Evolutionary conservation across 345 rosid genomes (phyloP).

Genomic region (Salix suchowensis): DNA sequence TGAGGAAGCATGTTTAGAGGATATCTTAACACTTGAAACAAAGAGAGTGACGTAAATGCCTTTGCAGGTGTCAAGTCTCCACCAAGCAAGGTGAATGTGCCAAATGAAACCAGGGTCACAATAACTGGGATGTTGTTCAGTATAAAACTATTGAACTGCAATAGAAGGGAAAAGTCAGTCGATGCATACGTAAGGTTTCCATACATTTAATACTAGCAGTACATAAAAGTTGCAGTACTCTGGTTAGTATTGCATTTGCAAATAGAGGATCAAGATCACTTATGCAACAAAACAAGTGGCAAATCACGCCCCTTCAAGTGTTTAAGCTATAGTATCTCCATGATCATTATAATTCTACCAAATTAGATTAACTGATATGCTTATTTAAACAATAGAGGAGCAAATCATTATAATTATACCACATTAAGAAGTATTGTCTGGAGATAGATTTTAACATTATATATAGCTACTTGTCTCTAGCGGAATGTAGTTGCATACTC

Average conservation of each 20-base stretch:
- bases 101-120: slow-evolving; percentile 32
- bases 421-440: not conserved
- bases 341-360: not conserved
- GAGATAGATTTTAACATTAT: not conserved
- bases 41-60: slow-evolving; percentile 33
- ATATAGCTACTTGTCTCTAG: not conserved
- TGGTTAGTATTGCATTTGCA: not conserved
- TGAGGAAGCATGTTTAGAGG: slow-evolving; percentile 34
- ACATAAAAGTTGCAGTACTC: not conserved
- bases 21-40: slow-evolving; percentile 31
- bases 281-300: not conserved
- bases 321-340: not conserved
- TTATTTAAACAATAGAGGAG: not conserved
- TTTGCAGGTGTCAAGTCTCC: slow-evolving; percentile 34
- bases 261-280: not conserved
- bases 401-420: not conserved
- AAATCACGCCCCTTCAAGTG: not conserved
- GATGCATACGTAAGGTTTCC: not conserved
- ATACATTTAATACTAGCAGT: not conserved
- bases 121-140: slow-evolving; percentile 34
- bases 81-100: slow-evolving; percentile 29
- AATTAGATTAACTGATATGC: not conserved
- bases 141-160: slow-evolving; percentile 33
- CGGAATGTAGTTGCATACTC: not conserved
- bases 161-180: not conserved